A percentile compares a stretch with the other conserved stretches of the same genome.
phyloP scores from a whole-genome alignment of 805 yeast genomes.

The Sporopachydermia lactativora region DNA sequence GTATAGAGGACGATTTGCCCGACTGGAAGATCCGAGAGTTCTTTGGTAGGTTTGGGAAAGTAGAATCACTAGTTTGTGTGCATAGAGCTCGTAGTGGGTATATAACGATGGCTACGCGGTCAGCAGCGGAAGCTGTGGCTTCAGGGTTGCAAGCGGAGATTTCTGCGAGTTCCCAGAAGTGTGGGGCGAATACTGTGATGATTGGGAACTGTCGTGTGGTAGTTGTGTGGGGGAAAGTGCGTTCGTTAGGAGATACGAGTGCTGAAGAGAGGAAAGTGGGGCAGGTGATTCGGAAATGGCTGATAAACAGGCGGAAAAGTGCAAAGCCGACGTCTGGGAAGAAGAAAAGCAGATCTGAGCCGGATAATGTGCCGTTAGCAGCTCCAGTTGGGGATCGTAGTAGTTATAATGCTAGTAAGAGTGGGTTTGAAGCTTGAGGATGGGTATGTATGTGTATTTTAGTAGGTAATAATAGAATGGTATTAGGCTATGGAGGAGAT shows the following conservation, averaged over 20 bases:
- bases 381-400: conserved; percentile 12
- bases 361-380: conserved; percentile 11
- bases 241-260: conserved; percentile 25
- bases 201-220: conserved; percentile 32
- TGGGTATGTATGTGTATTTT: no score
- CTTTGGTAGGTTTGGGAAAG: conserved; percentile 31
- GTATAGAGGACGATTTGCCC: conserved; percentile 52
- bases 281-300: conserved; percentile 34
- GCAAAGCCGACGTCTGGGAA: conserved; percentile 19
- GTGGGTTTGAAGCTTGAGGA: conserved; percentile 12
- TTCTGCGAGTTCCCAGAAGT: not conserved
- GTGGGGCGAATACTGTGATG: conserved; percentile 14
- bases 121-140: conserved; percentile 35
- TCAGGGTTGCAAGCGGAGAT: not conserved
- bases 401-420: conserved; percentile 16
- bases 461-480: no score
- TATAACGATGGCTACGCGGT: conserved; percentile 35
- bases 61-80: conserved; percentile 34
- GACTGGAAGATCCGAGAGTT: conserved; percentile 43
- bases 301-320: conserved; percentile 38
- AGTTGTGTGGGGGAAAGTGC: conserved; percentile 40
- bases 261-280: conserved; percentile 35
- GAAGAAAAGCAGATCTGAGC: conserved; percentile 7
- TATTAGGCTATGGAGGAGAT: no score
- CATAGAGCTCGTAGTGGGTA: conserved; percentile 54